Evolutionary conservation across 164 flowering plant genomes (phyloP), one percentile per base, ranked within the genome.

Genomic region (Annona squamosa): DNA sequence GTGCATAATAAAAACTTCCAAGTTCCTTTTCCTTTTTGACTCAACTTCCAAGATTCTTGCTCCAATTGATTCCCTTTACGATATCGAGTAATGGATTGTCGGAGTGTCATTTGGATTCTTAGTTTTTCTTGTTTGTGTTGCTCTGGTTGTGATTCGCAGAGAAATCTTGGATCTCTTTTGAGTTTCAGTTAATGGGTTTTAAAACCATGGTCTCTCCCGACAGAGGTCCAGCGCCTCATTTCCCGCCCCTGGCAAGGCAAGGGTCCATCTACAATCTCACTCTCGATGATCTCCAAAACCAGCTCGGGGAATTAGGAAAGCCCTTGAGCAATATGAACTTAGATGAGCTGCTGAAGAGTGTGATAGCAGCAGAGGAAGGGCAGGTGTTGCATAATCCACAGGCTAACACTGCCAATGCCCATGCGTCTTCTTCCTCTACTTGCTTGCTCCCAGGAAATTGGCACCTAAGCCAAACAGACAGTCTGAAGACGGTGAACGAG

Each of bases 261-360:
- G 75, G 68, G 19, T 72, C 80, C 12, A 67, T 72, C 5, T 80
- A 68, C 44, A 75, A 80, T 71, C 76, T 73, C 61, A 72, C 78
- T 0, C 74, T 81, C 10, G 77, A 80, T 64, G 82, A 82, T 59
- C 71, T 73, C 13, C 85, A 79, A 44, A 77, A 61, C 83, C 81
- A 82, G 12, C 37, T 77, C 16, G 80, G 76, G 16, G 75, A 79
- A 16, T 4, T 64, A 3, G 78, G 78, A 16, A 84, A 77, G 71
- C 83, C 81, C 0, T 52, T 77, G 63, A 77, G 66, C 43, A 41
- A 48, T 47, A 81, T 81, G 82, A 74, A 78, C 59, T 73, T 83
- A 16, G 86, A 83, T 67, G 87, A 77, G 46, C 74, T 83, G 48
- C 9, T 84, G 67, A 79, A 66, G 71, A 76, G 68, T 18, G 68